These are phyloP conservation scores for Fusarium clavum DNA, from an alignment of 2,329 filamentous ascomycete species.

Conservation along the genomic window DNA sequence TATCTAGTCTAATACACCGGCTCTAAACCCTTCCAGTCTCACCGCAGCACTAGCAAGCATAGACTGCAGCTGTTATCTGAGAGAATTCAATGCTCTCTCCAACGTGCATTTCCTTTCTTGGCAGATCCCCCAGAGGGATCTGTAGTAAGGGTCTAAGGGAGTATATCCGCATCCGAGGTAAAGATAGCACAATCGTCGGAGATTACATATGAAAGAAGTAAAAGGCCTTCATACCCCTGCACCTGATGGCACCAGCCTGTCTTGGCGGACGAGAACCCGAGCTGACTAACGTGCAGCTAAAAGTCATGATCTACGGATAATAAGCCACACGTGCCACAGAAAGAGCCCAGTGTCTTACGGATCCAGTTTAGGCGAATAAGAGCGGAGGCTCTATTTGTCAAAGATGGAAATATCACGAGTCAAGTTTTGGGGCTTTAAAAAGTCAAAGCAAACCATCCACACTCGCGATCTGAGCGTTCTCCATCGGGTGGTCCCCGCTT, in stretches of 20 bases:
- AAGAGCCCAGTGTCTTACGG: background rate
- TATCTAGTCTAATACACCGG: background rate
- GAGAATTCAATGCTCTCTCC: background rate
- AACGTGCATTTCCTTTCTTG: background rate
- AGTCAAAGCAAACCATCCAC: background rate
- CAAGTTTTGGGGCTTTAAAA: background rate
- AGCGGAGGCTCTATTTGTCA: background rate
- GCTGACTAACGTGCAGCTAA: slow-evolving; percentile 2
- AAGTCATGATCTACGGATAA: background rate
- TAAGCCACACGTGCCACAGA: background rate
- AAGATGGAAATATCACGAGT: background rate
- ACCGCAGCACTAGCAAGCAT: slow-evolving; percentile 15
- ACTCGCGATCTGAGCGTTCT: background rate
- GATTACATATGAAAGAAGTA: slow-evolving; percentile 13
- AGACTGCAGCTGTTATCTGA: background rate
- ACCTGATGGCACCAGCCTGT: background rate
- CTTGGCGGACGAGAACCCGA: background rate
- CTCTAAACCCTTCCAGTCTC: background rate
- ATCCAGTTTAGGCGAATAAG: background rate
- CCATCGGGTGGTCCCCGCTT: background rate
- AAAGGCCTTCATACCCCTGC: background rate
- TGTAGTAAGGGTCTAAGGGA: background rate
- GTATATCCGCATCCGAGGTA: slow-evolving; percentile 5
- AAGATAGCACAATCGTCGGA: slow-evolving; percentile 5
- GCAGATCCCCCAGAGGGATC: slow-evolving; percentile 7